Evolutionary conservation across 2,329 filamentous ascomycete species (phyloP).

Genomic region (Aspergillus pseudotamarii): DNA sequence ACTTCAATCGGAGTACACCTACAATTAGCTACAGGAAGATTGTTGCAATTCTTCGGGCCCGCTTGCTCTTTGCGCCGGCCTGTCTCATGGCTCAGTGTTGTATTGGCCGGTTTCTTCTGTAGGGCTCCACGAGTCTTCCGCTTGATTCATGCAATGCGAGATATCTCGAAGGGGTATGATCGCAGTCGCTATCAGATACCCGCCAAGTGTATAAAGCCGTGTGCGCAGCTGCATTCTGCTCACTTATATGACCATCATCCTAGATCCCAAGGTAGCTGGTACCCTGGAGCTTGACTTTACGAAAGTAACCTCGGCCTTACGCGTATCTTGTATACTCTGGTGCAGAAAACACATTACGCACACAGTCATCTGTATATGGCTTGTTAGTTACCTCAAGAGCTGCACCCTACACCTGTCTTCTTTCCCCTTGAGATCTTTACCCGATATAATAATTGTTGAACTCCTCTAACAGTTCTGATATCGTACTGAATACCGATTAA

Average conservation of each 20-base stretch:
- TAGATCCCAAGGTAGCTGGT: conserved; percentile 22
- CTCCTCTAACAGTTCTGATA: neutral
- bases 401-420: neutral
- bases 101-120: neutral
- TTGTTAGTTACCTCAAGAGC: neutral
- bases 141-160: conserved; percentile 7
- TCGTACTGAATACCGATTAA: neutral
- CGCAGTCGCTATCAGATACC: conserved; percentile 10
- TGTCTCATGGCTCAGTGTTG: neutral
- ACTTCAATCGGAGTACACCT: conserved; percentile 19
- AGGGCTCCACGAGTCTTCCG: neutral
- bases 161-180: conserved; percentile 7
- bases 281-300: conserved; percentile 28
- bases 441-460: neutral
- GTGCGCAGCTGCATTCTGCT: conserved; percentile 37
- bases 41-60: conserved; percentile 19
- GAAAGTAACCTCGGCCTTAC: conserved; percentile 27
- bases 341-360: conserved; percentile 16
- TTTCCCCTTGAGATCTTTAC: conserved; percentile 31
- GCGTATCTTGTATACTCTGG: conserved; percentile 29
- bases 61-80: neutral
- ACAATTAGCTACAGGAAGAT: conserved; percentile 23
- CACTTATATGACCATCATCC: conserved; percentile 21
- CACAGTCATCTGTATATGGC: conserved; percentile 26
- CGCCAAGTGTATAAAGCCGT: conserved; percentile 29